A percentile compares a stretch with the other conserved stretches of the same genome.
These are phyloP conservation scores for Pseudognaphalium luteoalbum DNA, from an alignment of 129 eudicot genomes.

Conservation along the genomic window DNA sequence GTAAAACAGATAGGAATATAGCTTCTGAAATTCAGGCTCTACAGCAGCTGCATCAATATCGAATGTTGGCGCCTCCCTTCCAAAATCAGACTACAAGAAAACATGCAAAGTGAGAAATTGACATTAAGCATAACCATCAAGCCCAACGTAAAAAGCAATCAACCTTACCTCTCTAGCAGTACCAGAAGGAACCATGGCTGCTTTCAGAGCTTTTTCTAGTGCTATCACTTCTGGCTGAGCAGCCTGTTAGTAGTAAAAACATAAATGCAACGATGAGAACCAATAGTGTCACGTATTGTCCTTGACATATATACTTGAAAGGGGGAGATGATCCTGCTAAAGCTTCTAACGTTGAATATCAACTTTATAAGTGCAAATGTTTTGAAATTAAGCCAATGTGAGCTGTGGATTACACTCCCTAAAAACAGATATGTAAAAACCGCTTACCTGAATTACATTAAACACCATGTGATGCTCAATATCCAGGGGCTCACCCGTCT, in stretches of 20 bases:
- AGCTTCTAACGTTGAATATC: too few species aligned
- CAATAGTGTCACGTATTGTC: too few species aligned
- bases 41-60: constrained; percentile 87
- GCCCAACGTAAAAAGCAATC: neutral
- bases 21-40: constrained; percentile 84
- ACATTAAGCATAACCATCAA: constrained; percentile 16
- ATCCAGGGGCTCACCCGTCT: constrained; percentile 93
- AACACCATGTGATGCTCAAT: constrained; percentile 96
- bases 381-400: too few species aligned
- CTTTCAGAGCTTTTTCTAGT: constrained; percentile 73
- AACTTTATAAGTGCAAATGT: too few species aligned
- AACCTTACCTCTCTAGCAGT: constrained; percentile 84
- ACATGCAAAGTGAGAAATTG: constrained; percentile 12
- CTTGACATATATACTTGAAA: too few species aligned
- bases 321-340: too few species aligned
- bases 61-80: constrained; percentile 89
- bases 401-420: too few species aligned
- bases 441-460: constrained; percentile 76
- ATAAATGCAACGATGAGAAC: too few species aligned
- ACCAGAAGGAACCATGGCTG: constrained; percentile 74
- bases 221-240: constrained; percentile 89
- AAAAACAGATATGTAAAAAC: constrained; percentile 12
- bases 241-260: constrained; percentile 43
- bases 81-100: constrained; percentile 72
- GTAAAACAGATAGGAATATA: constrained; percentile 81